Evolutionary conservation across 78 protist species (phyloP), one percentile per base, ranked within the genome.

Genomic region (Bodo saltans): DNA sequence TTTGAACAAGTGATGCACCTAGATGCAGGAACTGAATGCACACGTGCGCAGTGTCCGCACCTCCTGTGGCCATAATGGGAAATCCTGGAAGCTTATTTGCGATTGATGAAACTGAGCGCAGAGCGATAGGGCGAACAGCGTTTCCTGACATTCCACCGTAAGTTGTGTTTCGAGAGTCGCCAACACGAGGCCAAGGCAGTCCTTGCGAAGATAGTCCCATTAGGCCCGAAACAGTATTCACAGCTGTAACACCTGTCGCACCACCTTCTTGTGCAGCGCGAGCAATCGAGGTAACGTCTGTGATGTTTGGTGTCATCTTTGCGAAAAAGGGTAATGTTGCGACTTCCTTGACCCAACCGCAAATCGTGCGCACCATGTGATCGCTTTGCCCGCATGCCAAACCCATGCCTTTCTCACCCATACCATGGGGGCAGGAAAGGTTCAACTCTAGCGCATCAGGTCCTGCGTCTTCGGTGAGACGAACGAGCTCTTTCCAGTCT

Each of bases 351-450:
- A 95, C 95, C 96, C 96, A 97, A 79, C 83, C 35, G 79, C 96
- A 86, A 37, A 95, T 93, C 72, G 89, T 73, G 34, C 84, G 74
- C 8, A 97, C 98, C 39, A 93, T 42, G 38, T 93, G 92, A 40
- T 95, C 92, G n/a, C 89, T 76, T 67, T 76, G 96, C 42, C 99
- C 99, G 42, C 95, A 91, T 1, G 97, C 97, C 26, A 94, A 79
- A 82, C 96, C 99, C 97, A 96, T 93, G 40, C 94, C 97, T 33
- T 83, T 84, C 88, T 93, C 96, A 37, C 93, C 93, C 94, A 92
- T 90, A 76, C 97, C 98, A 74, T 97, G 97, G 38, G 99, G 99
- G 92, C 99, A 97, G 12, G 96, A 93, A 32, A 97, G 83, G 87
- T 97, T 97, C 69, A 94, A 84, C 87, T 97, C 99, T 25, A 94